These are phyloP conservation scores for Batkoa obscura DNA, from an alignment of 371 early-diverging fungal species.

Conservation along the genomic window DNA sequence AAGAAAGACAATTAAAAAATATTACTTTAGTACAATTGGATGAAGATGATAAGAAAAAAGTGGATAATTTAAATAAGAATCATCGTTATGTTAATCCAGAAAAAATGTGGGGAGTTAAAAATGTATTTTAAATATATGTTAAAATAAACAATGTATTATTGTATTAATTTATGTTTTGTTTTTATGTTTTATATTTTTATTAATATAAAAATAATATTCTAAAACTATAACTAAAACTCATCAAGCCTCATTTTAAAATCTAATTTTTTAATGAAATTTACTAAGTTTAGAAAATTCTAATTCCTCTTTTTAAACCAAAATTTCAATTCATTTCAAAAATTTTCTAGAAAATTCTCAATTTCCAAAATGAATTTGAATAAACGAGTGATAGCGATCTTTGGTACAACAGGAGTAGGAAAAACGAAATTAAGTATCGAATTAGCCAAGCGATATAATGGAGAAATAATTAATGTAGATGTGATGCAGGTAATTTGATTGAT, in stretches of 20 bases:
- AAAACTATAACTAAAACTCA: no score
- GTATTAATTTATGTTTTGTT: no score
- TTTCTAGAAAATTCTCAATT: no score
- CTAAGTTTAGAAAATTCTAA: no score
- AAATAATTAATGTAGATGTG: slow-evolving; percentile 87
- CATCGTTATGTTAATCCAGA: neutral
- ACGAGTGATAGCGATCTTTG: slow-evolving; percentile 31
- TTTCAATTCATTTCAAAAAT: no score
- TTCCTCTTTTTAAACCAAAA: no score
- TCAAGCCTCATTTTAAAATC: no score
- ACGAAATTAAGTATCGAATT: slow-evolving; percentile 74
- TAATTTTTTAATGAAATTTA: no score
- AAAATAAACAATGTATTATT: no score
- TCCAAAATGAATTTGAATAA: no score
- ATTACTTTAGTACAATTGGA: neutral
- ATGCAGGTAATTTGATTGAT: slow-evolving; percentile 50
- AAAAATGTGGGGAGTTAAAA: neutral
- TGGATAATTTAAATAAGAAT: slow-evolving; percentile 1
- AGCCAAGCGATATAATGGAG: slow-evolving; percentile 61
- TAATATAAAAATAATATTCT: no score
- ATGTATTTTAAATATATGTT: neutral
- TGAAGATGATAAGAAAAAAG: slow-evolving; percentile 23
- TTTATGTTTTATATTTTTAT: no score
- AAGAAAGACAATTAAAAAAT: neutral
- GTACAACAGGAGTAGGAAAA: slow-evolving; percentile 91